Evolutionary conservation across 495 filamentous ascomycete species (phyloP), one percentile per base, ranked within the genome.

Genomic region (Penicillium silybi): DNA sequence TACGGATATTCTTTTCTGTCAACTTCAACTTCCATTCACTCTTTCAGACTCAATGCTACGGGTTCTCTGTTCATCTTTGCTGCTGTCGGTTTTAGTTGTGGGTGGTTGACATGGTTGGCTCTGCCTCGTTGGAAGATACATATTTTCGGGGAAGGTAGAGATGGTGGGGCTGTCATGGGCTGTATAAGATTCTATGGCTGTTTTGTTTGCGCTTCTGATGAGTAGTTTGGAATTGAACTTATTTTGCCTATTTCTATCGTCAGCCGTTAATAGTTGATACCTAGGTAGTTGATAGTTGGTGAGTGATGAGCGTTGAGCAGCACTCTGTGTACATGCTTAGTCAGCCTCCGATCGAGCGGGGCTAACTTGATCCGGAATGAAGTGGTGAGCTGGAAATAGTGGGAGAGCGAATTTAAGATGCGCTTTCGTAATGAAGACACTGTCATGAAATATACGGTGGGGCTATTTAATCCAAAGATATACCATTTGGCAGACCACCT

Each of bases 41-140:
- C 51, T 42, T 63, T 65, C 51, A 53, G 38, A 57, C 52, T 52
- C 51, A 56, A 63, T 57, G 53, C 42, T 57, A 54, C 46, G 53
- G 40, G 46, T 43, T 47, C 42, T 15, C 40, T 54, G 47, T 51
- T 41, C 41, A 38, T 58, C n/a, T 38, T 51, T 53, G 35, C 35
- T 49, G 43, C 29, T 61, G 34, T 55, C 44, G 38, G 20, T 8
- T 19, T 48, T 40, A 52, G 39, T 53, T 29, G 47, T 19, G 34
- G 34, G 19, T 5, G 23, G 49, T 22, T n/a, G 26, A 23, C 37
- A 18, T 16, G 34, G 22, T 29, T 19, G 22, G 46, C 22, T 16
- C 41, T 49, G 34, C 38, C 20, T 29, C 16, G 42, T 38, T 46
- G 38, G 38, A 45, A 56, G 50, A 63, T 59, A 57, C 55, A 56